Evolutionary conservation across 2,329 filamentous ascomycete species (phyloP), one percentile per base, ranked within the genome.

Genomic region (Fusarium newnesense): DNA sequence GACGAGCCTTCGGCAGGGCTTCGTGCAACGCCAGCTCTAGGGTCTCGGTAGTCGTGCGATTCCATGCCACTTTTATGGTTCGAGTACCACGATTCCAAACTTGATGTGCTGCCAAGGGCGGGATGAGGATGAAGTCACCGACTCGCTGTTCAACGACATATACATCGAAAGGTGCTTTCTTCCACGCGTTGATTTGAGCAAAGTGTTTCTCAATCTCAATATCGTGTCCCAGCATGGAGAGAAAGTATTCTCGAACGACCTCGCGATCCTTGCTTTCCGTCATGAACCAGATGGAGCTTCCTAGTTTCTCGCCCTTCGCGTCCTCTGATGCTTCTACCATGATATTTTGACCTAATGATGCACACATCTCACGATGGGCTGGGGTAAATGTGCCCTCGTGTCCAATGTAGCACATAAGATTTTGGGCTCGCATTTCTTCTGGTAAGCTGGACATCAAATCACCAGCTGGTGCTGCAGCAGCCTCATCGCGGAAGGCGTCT

Each of bases 201-300:
- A 98, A 98, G 81, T 98, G 96, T 74, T 96, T 94, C 79, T 99
- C 96, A 24, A 98, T 94, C 79, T 98, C 96, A 69, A 98, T 95
- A 77, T 99, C 96, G 79, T 99, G 96, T 3, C 96, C 96, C 9
- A 99, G 87, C 81, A 94, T 93, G 3, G 95, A 97, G 54, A 97
- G 85, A 85, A 97, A 99, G 81, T 97, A 98, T 78, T 98, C 96
- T 1, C 95, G 92, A 5, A 98, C 95, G 8, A 96, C 87, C 69
- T 95, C 92, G 4, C 96, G 91, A 78, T 99, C 96, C 77, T 96
- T 97, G 40, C 92, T 95, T 80, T 98, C 95, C 0, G 96, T 98
- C 96, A 99, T 98, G 80, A 98, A 97, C 96, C 96, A 99, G 42
- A 99, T 90, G 0, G 96, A 98, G 61, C 94, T 97, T 4, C 96